Percentiles rank a stretch among this genome's conserved stretches.
Conservation (phyloP, 2,329 filamentous ascomycete genomes). For the Didymella pinodella region DNA sequence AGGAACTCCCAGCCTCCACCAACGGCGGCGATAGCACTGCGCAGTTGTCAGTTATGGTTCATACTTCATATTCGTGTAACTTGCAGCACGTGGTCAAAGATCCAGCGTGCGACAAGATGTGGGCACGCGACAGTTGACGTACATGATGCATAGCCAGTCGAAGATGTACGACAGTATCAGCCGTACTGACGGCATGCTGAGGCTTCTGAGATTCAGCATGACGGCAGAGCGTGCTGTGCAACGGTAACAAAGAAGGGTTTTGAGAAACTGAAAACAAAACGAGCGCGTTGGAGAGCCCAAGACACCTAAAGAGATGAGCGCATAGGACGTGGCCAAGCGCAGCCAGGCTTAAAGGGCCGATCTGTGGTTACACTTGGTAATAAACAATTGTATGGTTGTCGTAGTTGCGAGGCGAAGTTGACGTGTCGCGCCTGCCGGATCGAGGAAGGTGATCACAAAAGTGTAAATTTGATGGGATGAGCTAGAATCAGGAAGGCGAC, state of each 20-base stretch:
- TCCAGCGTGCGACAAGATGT: not conserved
- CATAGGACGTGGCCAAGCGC: conserved; percentile 18
- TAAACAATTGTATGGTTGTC: not conserved
- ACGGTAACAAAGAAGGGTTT: conserved; percentile 17
- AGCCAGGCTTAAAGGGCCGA: conserved; percentile 20
- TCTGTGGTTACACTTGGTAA: not conserved
- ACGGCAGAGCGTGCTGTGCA: conserved; percentile 17
- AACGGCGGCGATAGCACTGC: conserved; percentile 64
- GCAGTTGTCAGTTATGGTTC: conserved; percentile 21
- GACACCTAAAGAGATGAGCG: conserved; percentile 25
- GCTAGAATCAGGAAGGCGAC: not conserved
- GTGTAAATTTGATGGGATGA: not conserved
- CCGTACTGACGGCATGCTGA: conserved; percentile 55
- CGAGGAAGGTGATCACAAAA: conserved; percentile 1
- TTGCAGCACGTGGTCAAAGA: not conserved
- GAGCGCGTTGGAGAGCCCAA: conserved; percentile 19
- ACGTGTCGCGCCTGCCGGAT: conserved; percentile 10
- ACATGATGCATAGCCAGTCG: conserved; percentile 77
- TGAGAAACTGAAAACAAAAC: conserved; percentile 15
- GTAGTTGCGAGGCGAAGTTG: conserved; percentile 9
- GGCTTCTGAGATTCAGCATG: conserved; percentile 38
- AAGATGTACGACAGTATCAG: conserved; percentile 72
- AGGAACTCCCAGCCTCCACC: conserved; percentile 67
- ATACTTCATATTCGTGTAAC: not conserved
- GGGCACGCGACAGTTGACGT: conserved; percentile 34